Evolutionary conservation across 495 filamentous ascomycete genomes (phyloP), one percentile per base, ranked within the genome.

Genomic region (Jackrogersella multiformis): DNA sequence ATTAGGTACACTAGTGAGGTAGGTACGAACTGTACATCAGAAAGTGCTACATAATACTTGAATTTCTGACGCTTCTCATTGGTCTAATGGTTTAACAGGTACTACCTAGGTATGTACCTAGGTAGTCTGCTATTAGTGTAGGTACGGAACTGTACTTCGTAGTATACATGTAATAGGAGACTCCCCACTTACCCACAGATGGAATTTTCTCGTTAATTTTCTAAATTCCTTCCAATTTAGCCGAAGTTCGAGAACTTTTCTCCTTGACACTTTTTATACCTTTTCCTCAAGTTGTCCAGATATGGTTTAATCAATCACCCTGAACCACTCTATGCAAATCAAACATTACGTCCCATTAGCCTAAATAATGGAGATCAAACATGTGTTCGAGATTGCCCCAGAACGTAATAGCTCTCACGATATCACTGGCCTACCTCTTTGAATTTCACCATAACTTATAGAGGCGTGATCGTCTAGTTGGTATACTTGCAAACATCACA

Each of bases 21-120:
- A n/a, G n/a, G n/a, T n/a, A n/a, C n/a, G n/a, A n/a, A n/a, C n/a
- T n/a, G n/a, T n/a, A n/a, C n/a, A n/a, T n/a, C n/a, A n/a, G n/a
- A 23, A 42, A 3, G 16, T 5, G 26, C 56, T 64, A 64, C 44
- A 52, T 57, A 64, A 64, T 51, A 57, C 51, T 34, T 23, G n/a
- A n/a, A n/a, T n/a, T 16, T 51, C 42, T 35, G 23, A n/a, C 3
- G n/a, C 16, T 21, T 52, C 13, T 41, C n/a, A 53, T 65, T 65
- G 54, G 44, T 16, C 16, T 2, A 30, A 34, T 8, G n/a, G n/a
- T n/a, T n/a, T 7, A 12, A 35, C 26, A 30, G n/a, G n/a, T n/a
- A n/a, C n/a, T n/a, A n/a, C n/a, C n/a, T n/a, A n/a, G n/a, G n/a
- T n/a, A n/a, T n/a, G n/a, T n/a, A n/a, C n/a, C 26, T 30, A 7